Conservation (phyloP, 176 grass and related monocot genomes). For the Tillandsia fasciculata region DNA sequence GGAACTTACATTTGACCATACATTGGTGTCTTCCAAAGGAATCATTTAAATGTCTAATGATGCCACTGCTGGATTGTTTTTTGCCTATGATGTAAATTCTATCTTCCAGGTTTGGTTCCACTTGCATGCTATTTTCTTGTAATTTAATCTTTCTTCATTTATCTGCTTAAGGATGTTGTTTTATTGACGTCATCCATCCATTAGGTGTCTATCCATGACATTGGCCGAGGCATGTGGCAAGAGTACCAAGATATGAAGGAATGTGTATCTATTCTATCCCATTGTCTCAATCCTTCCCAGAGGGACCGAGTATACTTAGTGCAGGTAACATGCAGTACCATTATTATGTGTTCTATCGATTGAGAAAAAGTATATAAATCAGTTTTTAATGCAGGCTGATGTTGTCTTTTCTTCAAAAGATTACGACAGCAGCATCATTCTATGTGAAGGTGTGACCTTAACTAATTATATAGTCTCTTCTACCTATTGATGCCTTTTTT, state of each 20-base stretch:
- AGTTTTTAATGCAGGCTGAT: slow-evolving; percentile 56
- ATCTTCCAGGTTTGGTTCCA: slow-evolving; percentile 73
- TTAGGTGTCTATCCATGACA: slow-evolving; percentile 72
- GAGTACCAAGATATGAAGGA: slow-evolving; percentile 80
- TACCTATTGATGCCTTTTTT: not conserved
- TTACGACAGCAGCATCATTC: slow-evolving; percentile 81
- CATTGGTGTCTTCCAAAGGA: slow-evolving; percentile 61
- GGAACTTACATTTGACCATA: slow-evolving; percentile 71
- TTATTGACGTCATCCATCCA: not conserved
- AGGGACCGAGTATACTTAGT: slow-evolving; percentile 81
- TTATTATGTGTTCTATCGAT: not conserved
- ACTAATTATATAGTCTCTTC: slow-evolving; percentile 6
- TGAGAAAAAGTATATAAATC: not conserved
- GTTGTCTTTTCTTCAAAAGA: slow-evolving; percentile 78
- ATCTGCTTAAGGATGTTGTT: not conserved
- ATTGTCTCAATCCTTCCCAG: slow-evolving; percentile 69
- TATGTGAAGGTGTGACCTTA: slow-evolving; percentile 67
- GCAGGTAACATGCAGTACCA: slow-evolving; percentile 34
- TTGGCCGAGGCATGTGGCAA: slow-evolving; percentile 92
- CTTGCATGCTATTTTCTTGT: not conserved
- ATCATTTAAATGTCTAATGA: slow-evolving; percentile 85
- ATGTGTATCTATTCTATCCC: slow-evolving; percentile 68
- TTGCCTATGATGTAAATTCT: slow-evolving; percentile 85
- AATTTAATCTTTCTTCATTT: not conserved
- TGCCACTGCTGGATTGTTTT: slow-evolving; percentile 77